Conservation (phyloP, 148 eudicot species). For the Rhododendron griersonianum region DNA sequence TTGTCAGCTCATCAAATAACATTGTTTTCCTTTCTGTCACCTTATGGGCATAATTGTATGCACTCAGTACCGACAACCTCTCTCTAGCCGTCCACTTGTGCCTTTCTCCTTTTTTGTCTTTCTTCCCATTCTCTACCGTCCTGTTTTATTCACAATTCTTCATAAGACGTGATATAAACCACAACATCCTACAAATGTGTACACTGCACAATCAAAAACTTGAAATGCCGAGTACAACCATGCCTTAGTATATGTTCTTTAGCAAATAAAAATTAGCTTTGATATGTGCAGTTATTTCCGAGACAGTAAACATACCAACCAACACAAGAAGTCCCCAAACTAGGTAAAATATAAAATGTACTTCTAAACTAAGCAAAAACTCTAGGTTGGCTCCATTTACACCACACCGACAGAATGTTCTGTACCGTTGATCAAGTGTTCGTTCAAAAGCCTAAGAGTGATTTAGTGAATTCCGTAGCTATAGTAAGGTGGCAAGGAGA, state of each 20-base stretch:
- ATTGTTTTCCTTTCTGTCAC: background rate
- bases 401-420: background rate
- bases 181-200: background rate
- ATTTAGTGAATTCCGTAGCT: background rate
- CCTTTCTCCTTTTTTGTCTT: background rate
- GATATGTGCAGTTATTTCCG: background rate
- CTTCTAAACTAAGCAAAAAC: background rate
- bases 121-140: background rate
- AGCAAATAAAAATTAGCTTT: background rate
- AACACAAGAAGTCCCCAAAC: background rate
- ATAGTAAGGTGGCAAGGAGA: background rate
- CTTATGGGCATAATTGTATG: background rate
- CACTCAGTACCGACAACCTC: background rate
- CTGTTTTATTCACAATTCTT: background rate
- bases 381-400: background rate
- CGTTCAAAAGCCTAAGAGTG: background rate
- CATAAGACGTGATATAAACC: background rate
- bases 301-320: background rate
- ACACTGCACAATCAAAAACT: background rate
- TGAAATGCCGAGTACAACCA: background rate
- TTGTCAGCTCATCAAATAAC: background rate
- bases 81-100: background rate
- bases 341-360: background rate
- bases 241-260: background rate
- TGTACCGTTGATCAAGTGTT: background rate